Percentiles rank a stretch among this genome's conserved stretches.
phyloP scores from a whole-genome alignment of 1,139 yeast species.

The Pichiaceae sp. region DNA sequence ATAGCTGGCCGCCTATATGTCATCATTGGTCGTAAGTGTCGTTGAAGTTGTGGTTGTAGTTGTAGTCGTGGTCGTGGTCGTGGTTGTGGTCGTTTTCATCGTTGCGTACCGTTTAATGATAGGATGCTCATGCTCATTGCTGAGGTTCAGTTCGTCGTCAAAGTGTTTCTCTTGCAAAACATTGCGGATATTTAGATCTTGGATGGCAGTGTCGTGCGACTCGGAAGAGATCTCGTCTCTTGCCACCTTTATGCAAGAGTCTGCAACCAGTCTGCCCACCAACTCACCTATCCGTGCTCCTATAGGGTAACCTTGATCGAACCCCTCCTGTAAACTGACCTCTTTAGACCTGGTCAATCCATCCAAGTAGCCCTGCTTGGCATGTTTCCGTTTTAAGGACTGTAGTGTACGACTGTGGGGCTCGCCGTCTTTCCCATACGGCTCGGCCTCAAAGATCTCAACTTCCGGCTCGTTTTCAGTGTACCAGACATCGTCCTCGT shows the following conservation, averaged over 20 bases:
- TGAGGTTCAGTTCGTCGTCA: constrained; percentile 36
- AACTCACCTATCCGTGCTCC: constrained; percentile 66
- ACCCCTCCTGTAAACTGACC: constrained; percentile 64
- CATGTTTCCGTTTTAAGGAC: constrained; percentile 51
- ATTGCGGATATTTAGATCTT: constrained; percentile 43
- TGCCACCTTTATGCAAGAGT: constrained; percentile 9
- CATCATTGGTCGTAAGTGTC: not conserved
- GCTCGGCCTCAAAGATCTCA: constrained; percentile 14
- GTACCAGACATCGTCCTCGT: constrained; percentile 11
- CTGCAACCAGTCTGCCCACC: constrained; percentile 63
- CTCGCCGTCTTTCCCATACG: constrained; percentile 5
- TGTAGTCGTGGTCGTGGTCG: too few relatives aligned
- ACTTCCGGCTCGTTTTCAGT: constrained; percentile 34
- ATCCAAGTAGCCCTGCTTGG: constrained; percentile 76
- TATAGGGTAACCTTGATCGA: constrained; percentile 67
- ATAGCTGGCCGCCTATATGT: not conserved
- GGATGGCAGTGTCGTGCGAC: constrained; percentile 27
- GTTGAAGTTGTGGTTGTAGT: too few relatives aligned
- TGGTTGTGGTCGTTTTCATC: not conserved
- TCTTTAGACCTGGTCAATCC: constrained; percentile 73
- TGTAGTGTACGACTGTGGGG: constrained; percentile 19
- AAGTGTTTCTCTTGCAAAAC: constrained; percentile 45
- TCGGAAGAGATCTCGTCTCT: constrained; percentile 12
- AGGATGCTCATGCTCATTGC: constrained; percentile 27
- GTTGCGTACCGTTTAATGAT: constrained; percentile 23